Evolutionary conservation across 2,329 filamentous ascomycete genomes (phyloP).

Genomic region (Chaetoscypha palmicola): DNA sequence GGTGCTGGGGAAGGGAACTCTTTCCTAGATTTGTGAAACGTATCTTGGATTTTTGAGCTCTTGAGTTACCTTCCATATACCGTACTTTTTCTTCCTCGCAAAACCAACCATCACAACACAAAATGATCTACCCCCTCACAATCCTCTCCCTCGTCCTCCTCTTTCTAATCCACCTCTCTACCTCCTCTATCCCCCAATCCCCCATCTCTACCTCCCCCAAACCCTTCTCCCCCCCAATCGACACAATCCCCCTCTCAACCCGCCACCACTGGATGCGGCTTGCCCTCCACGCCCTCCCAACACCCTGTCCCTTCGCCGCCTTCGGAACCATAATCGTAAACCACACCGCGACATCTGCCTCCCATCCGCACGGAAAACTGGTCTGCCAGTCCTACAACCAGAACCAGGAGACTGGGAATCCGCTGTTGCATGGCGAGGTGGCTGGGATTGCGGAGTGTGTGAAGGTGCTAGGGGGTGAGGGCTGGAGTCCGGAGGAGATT

Average conservation of each 20-base stretch:
- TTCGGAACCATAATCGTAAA: constrained; percentile 51
- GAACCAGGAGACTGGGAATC: constrained; percentile 40
- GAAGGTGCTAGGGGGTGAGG: background rate
- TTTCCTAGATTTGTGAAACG: no score
- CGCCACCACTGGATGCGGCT: constrained; percentile 46
- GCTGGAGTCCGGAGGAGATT: constrained; percentile 32
- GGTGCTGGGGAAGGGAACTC: no score
- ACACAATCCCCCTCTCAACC: constrained; percentile 32
- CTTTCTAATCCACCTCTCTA: no score
- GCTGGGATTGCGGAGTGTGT: background rate
- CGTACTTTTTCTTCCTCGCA: background rate
- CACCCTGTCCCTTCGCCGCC: constrained; percentile 45
- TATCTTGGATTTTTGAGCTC: no score
- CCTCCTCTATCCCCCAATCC: background rate
- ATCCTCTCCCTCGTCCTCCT: constrained; percentile 15
- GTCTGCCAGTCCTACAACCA: constrained; percentile 46
- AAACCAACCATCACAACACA: constrained; percentile 1
- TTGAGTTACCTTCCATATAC: background rate
- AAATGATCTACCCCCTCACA: constrained; percentile 23
- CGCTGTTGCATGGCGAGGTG: constrained; percentile 42
- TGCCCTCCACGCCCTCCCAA: constrained; percentile 36
- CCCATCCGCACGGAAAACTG: constrained; percentile 35
- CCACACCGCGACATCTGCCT: constrained; percentile 35
- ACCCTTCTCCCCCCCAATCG: constrained; percentile 17
- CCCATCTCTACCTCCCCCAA: constrained; percentile 8